Base-by-base conservation (phyloP, 208 protist species). In the Trypanosoma lewisi region DNA sequence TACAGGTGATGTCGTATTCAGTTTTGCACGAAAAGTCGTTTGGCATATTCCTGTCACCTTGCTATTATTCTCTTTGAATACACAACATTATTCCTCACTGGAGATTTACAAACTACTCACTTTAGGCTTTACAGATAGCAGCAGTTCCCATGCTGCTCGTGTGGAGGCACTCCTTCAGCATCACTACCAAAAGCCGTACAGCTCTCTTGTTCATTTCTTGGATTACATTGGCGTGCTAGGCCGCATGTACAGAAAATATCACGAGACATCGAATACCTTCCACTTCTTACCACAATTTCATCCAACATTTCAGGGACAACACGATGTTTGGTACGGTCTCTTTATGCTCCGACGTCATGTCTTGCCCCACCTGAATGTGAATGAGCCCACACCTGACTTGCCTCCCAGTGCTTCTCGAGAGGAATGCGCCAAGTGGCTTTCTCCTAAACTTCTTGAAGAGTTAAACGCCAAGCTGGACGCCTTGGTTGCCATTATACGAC, bases 381-480 rank as follows among this genome's bases (percentile, higher is more conserved):
- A 81, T 42, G 72, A 39, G 30, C 63, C 80, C 21, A 93, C 85
- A 25, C 88, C 83, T 19, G 75, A 91, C 70, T 74, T 95, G 34
- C 25, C 78, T 11, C 77, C 83, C 0, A 56, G 71, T 41, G 82
- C 86, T 31, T 86, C 75, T n/a, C 8, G 47, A 16, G 73, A 75
- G 63, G 73, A 82, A 63, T 47, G 83, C 25, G 27, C 48, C 9
- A 59, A 30, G 21, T 93, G 87, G 85, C 80, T 94, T 42, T 41
- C 82, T 9, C 67, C 69, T 7, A 70, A 64, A 14, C 82, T 96
- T 47, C 73, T 76, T 25, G 63, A 70, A n/a, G 91, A 97, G 75
- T 70, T 94, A 37, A 57, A 75, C 31, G 71, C 85, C 34, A 99
- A 99, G 85, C 99, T 98, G 65, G 83, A 99, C 54, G 75, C 97